These are phyloP conservation scores for Debaryomyces singareniensis DNA, from an alignment of 1,139 yeast genomes.

Conservation along the genomic window DNA sequence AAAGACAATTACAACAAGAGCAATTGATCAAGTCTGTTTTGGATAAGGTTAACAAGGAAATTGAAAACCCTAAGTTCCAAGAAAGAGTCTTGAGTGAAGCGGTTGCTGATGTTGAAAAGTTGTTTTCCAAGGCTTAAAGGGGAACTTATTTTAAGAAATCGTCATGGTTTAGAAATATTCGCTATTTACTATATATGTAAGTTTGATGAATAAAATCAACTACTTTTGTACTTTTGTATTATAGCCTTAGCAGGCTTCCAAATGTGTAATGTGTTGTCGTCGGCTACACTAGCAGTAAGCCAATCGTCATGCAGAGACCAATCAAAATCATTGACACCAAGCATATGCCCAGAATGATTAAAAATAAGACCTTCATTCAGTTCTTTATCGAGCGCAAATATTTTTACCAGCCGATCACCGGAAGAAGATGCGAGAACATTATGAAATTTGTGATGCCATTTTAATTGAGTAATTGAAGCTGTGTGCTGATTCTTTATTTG, in stretches of 20 bases:
- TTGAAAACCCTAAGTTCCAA: slow-evolving; percentile 88
- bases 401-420: slow-evolving; percentile 59
- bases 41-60: slow-evolving; percentile 81
- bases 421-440: slow-evolving; percentile 69
- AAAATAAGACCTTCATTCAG: slow-evolving; percentile 47
- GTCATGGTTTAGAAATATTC: slow-evolving; percentile 7
- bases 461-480: slow-evolving; percentile 59
- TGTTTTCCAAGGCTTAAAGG: slow-evolving; percentile 49
- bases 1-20: slow-evolving; percentile 93
- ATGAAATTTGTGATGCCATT: slow-evolving; percentile 69
- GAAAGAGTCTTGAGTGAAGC: slow-evolving; percentile 87
- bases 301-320: slow-evolving; percentile 83
- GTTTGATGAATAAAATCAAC: slow-evolving; percentile 2
- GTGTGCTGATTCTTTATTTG: slow-evolving; percentile 38
- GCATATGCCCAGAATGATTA: slow-evolving; percentile 85
- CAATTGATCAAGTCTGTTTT: slow-evolving; percentile 84
- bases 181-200: slow-evolving; percentile 2
- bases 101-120: slow-evolving; percentile 83
- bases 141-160: slow-evolving; percentile 3
- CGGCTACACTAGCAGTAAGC: slow-evolving; percentile 78
- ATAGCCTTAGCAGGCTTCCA: slow-evolving; percentile 58
- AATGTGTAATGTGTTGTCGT: slow-evolving; percentile 81
- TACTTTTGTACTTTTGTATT: slow-evolving; percentile 9
- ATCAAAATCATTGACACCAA: slow-evolving; percentile 76
- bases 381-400: slow-evolving; percentile 57